Percentiles rank a stretch among this genome's conserved stretches.
Conservation (phyloP, 2,329 filamentous ascomycete species). For the Colletotrichum falcatum region DNA sequence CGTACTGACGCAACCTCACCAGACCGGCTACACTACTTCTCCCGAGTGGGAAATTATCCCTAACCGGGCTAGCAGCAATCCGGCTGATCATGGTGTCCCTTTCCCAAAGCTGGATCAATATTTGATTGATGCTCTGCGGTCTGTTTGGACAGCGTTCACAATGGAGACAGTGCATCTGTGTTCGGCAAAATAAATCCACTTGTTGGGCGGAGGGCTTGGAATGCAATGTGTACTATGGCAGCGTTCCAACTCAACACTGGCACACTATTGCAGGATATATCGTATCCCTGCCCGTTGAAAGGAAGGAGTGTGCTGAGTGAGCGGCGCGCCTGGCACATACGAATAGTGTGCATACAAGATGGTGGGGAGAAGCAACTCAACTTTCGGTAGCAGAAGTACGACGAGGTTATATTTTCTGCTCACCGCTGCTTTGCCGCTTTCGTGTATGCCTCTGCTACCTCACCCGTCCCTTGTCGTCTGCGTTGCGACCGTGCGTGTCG, state of each 20-base stretch:
- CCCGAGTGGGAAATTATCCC: neutral
- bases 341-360: constrained; percentile 14
- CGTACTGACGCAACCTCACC: neutral
- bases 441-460: no score
- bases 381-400: constrained; percentile 15
- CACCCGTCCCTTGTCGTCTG: constrained; percentile 27
- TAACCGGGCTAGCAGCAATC: neutral
- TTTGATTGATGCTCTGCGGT: neutral
- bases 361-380: constrained; percentile 24
- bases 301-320: constrained; percentile 27
- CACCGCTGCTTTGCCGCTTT: constrained; percentile 41
- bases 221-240: neutral
- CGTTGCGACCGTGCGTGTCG: constrained; percentile 15
- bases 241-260: neutral
- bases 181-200: neutral
- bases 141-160: neutral
- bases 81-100: neutral
- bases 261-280: constrained; percentile 4
- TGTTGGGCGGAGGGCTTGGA: neutral
- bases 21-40: neutral
- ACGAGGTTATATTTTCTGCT: constrained; percentile 35
- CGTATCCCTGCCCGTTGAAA: neutral
- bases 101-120: neutral
- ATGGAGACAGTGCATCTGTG: neutral
- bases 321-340: constrained; percentile 17